These are phyloP conservation scores for Termitomyces sp. DNA, from an alignment of 768 basidiomycete genomes.

Conservation along the genomic window DNA sequence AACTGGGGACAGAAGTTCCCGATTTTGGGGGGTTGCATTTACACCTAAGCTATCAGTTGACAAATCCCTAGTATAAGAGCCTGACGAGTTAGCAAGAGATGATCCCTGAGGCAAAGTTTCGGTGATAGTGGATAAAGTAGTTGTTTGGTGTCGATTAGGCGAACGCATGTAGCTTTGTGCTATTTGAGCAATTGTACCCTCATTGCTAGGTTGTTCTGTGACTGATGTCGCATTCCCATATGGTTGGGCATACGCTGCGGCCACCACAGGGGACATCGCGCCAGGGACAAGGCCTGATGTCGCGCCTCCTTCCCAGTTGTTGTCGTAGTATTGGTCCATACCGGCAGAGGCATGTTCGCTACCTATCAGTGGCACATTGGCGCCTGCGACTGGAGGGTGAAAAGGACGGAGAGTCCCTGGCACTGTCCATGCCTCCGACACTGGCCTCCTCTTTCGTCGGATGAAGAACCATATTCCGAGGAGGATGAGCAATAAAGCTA, in stretches of 20 bases:
- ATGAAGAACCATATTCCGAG: slow-evolving; percentile 24
- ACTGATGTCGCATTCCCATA: not conserved
- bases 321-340: not conserved
- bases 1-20: slow-evolving; percentile 4
- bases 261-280: slow-evolving; percentile 7
- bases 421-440: slow-evolving; percentile 31
- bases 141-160: slow-evolving; percentile 14
- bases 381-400: not conserved
- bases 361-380: not conserved
- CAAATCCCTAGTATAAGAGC: slow-evolving; percentile 7
- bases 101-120: slow-evolving; percentile 13
- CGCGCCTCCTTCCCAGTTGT: slow-evolving; percentile 1
- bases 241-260: slow-evolving; percentile 5
- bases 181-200: slow-evolving; percentile 12
- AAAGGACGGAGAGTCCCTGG: slow-evolving; percentile 15
- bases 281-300: slow-evolving; percentile 2
- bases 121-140: slow-evolving; percentile 15
- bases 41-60: not conserved
- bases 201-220: not conserved
- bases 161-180: slow-evolving; percentile 10
- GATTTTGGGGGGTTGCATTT: not conserved
- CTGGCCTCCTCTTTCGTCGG: slow-evolving; percentile 20
- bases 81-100: slow-evolving; percentile 10
- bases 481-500: slow-evolving; percentile 23
- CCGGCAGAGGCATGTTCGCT: slow-evolving; percentile 3